phyloP scores from a whole-genome alignment of 176 grass and related monocot genomes.

The Elaeis guineensis region DNA sequence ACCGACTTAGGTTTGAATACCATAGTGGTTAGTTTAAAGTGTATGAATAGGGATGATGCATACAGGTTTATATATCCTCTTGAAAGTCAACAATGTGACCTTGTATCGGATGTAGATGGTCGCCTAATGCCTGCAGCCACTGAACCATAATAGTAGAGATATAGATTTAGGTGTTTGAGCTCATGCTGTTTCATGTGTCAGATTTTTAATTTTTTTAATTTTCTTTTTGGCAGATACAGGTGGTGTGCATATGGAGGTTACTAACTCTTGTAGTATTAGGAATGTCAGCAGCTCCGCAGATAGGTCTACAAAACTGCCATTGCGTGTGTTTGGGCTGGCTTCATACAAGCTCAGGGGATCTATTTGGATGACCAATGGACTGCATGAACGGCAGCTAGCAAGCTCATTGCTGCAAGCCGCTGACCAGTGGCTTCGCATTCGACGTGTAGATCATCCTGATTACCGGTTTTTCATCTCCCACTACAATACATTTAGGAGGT shows the following conservation, averaged over 20 bases:
- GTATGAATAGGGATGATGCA: no score
- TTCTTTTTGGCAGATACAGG: conserved; percentile 25
- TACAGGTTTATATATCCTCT: no score
- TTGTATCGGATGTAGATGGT: no score
- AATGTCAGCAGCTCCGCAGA: conserved; percentile 14
- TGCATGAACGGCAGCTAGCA: conserved; percentile 24
- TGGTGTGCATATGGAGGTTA: conserved; percentile 6
- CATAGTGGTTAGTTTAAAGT: no score
- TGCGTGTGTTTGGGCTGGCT: conserved; percentile 66
- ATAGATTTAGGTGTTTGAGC: no score
- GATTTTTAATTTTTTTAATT: background rate
- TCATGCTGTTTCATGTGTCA: no score
- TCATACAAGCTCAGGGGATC: conserved; percentile 68
- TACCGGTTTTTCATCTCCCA: conserved; percentile 58
- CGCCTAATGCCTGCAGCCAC: no score
- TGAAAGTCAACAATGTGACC: no score
- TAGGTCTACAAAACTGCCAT: conserved; percentile 27
- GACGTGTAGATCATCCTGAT: conserved; percentile 77
- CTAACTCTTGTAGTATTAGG: conserved; percentile 28
- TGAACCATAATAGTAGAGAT: no score
- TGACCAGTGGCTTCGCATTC: conserved; percentile 50
- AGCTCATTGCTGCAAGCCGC: conserved; percentile 62
- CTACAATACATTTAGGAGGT: conserved; percentile 48
- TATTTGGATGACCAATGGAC: conserved; percentile 47
- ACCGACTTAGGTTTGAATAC: no score